phyloP scores from a whole-genome alignment of 2,329 filamentous ascomycete species.

The Scedosporium aurantiacum region DNA sequence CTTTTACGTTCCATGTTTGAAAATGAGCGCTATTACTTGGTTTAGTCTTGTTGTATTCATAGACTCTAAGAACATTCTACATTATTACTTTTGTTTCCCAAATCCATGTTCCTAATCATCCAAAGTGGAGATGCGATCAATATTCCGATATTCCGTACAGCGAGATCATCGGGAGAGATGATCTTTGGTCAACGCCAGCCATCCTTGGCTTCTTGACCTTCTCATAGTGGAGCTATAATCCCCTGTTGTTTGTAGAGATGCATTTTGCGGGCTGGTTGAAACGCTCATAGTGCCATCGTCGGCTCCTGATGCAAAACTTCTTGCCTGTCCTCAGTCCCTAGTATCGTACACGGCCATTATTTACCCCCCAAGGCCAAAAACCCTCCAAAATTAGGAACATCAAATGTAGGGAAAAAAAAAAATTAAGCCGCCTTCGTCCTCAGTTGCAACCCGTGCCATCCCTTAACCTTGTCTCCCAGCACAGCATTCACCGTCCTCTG shows the following conservation, averaged over 20 bases:
- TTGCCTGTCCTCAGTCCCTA: too few species aligned
- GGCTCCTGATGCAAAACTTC: too few species aligned
- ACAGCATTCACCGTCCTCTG: constrained; percentile 70
- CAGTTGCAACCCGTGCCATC: constrained; percentile 75
- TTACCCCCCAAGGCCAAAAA: background rate
- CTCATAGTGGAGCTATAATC: too few species aligned
- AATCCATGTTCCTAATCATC: background rate
- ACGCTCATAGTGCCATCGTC: too few species aligned
- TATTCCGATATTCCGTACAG: background rate
- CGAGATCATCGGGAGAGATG: background rate
- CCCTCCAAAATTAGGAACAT: background rate
- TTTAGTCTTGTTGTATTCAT: constrained; percentile 7
- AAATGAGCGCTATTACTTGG: constrained; percentile 1
- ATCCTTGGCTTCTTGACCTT: too few species aligned
- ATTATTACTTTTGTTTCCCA: background rate
- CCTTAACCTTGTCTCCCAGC: constrained; percentile 63
- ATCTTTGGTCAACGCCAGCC: too few species aligned
- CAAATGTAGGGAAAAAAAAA: background rate
- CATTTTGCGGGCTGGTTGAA: too few species aligned
- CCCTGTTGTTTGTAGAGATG: too few species aligned
- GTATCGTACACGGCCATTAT: background rate
- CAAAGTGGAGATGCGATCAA: background rate
- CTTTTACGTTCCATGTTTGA: background rate
- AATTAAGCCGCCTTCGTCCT: constrained; percentile 48
- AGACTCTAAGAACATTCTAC: background rate